Conservation (phyloP, 495 filamentous ascomycete species). For the Aspergillus sclerotiicarbonarius region DNA sequence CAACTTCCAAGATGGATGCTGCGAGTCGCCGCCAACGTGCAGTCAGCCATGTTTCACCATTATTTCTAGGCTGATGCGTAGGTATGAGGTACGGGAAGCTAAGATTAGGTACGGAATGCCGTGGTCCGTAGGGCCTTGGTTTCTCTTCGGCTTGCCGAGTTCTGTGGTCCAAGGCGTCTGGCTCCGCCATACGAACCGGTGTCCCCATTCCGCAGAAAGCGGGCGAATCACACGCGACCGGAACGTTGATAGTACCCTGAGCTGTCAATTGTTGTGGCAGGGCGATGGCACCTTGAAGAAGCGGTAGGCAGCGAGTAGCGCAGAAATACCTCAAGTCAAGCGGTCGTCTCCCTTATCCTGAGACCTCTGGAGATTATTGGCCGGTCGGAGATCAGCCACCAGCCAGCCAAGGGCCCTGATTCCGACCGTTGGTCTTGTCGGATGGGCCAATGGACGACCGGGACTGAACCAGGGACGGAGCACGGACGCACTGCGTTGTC, state of each 20-base stretch:
- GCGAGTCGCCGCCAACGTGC: neutral
- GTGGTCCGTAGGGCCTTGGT: slow-evolving; percentile 7
- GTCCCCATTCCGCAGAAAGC: slow-evolving; percentile 19
- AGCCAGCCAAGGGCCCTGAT: neutral
- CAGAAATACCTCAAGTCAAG: neutral
- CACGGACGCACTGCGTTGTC: neutral
- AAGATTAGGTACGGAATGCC: slow-evolving; percentile 17
- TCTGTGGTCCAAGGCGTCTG: neutral
- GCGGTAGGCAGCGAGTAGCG: neutral
- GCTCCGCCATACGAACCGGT: slow-evolving; percentile 6
- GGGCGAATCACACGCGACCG: slow-evolving; percentile 4
- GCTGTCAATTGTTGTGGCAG: neutral
- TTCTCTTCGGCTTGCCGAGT: slow-evolving; percentile 20
- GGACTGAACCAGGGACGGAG: neutral
- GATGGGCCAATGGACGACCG: neutral
- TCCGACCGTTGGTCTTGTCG: neutral
- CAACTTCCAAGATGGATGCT: neutral
- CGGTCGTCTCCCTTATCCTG: neutral
- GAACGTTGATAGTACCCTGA: neutral
- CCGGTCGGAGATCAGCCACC: neutral
- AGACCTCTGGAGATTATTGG: neutral
- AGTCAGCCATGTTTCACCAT: slow-evolving; percentile 7
- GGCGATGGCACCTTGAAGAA: neutral
- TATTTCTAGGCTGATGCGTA: neutral
- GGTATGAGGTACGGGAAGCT: neutral